These are phyloP conservation scores for cucumber (Cucumis sativus) DNA, from an alignment of 306 rosid species.

Conservation along the genomic window Cucumber_9930_V3 NC_026658.2:25744501-25745000, in stretches of 20 bases:
- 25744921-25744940: constrained; percentile 78
- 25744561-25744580: constrained; percentile 85
- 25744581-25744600: constrained; percentile 80
- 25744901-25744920: constrained; percentile 52
- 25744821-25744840: constrained; percentile 62
- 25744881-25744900: constrained; percentile 63
- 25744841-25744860: constrained; percentile 59
- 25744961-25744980: constrained; percentile 50
- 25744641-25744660: constrained; percentile 62
- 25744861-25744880: constrained; percentile 69
- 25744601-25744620: constrained; percentile 52
- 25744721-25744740: constrained; percentile 76
- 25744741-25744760: constrained; percentile 62
- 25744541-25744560: constrained; percentile 46
- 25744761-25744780: constrained; percentile 49
- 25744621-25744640: constrained; percentile 72
- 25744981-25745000: constrained; percentile 64
- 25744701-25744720: constrained; percentile 70
- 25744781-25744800: constrained; percentile 44
- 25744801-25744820: constrained; percentile 80
- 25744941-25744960: constrained; percentile 51
- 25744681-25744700: constrained; percentile 76
- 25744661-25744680: constrained; percentile 46
- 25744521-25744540: constrained; percentile 57
- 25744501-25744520: constrained; percentile 85